Evolutionary conservation across 192 early-diverging fungal species (phyloP).

Genomic region (Spinellus fusiger): DNA sequence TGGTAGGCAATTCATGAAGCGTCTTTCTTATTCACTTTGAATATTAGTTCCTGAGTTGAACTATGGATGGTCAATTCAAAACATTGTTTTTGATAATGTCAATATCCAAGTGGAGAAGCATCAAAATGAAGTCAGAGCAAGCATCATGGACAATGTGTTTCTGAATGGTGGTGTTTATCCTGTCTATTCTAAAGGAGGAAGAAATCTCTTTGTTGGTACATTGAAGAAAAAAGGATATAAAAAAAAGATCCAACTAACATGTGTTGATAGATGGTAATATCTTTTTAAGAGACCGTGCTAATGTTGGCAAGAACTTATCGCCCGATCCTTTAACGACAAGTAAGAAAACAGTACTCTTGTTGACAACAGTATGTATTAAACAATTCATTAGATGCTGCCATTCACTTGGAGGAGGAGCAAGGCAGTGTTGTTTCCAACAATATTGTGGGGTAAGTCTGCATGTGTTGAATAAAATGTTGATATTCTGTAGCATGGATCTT

Average conservation of each 20-base stretch:
- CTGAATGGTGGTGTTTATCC: conserved; percentile 12
- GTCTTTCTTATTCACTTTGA: no score
- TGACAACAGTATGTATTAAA: not conserved
- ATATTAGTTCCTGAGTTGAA: conserved; percentile 10
- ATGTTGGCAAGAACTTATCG: conserved; percentile 11
- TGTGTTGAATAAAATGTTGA: not conserved
- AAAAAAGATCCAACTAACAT: not conserved
- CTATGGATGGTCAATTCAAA: conserved; percentile 14
- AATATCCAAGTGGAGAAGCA: conserved; percentile 12
- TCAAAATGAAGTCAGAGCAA: conserved; percentile 1
- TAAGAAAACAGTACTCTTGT: conserved; percentile 1
- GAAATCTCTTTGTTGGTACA: conserved; percentile 12
- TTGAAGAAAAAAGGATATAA: not conserved
- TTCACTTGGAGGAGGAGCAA: conserved; percentile 10
- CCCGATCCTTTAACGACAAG: conserved; percentile 13
- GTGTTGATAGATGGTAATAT: conserved; percentile 16
- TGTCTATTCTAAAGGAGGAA: conserved; percentile 3
- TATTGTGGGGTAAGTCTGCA: conserved; percentile 19
- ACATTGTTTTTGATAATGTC: conserved; percentile 19
- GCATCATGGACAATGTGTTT: conserved; percentile 10
- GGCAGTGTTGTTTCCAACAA: conserved; percentile 17
- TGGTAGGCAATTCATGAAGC: no score
- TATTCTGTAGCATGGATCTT: conserved; percentile 16
- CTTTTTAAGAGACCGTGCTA: conserved; percentile 15
- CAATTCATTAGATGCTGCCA: conserved; percentile 7